Evolutionary conservation across 2,329 filamentous ascomycete species (phyloP), one percentile per base, ranked within the genome.

Genomic region (Colletotrichum nymphaeae): DNA sequence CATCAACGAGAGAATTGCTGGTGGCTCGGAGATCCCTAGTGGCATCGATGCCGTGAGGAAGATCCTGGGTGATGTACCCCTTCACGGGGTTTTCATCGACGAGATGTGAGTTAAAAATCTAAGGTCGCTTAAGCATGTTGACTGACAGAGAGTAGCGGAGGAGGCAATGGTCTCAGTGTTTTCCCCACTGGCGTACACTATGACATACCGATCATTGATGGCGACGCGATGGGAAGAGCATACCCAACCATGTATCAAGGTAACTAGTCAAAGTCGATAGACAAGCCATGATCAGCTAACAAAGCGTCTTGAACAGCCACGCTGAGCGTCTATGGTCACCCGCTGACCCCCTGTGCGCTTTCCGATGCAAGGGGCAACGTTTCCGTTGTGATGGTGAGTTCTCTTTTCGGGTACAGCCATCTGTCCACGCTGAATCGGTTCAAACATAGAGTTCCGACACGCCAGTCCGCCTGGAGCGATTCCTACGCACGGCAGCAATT

Each of bases 221-320:
- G 80, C 3, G 83, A 84, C 72, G 79, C 78, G 0, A 84, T 84
- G 83, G 82, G 82, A 1, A 73, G 83, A 59, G 83, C 83, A 0
- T 84, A 83, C 72, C 83, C 83, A 0, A 84, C 83, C 56, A 79
- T 64, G 76, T 78, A 66, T 69, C 76, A 42, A 77, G 75, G 35
- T 78, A 73, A 72, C 12, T 76, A 77, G 14, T 77, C 77, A 8
- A 4, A 80, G 82, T 77, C 24, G 72, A 6, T 69, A 63, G 82
- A 46, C 80, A 84, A 24, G 78, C 80, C 80, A 66, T 67, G 78
- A 19, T 11, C 30, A 55, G 22, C 52, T 70, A 37, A 75, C 62
- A 1, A 30, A 6, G 4, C 0, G 2, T 1, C 42, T 1, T 2
- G 1, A 46, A 14, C 5, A 84, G 83, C 80, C 12, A 83, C 80